Evolutionary conservation across 225 moss, liverwort and hornwort species (phyloP), one percentile per base, ranked within the genome.

Genomic region (Straminergon stramineum): DNA sequence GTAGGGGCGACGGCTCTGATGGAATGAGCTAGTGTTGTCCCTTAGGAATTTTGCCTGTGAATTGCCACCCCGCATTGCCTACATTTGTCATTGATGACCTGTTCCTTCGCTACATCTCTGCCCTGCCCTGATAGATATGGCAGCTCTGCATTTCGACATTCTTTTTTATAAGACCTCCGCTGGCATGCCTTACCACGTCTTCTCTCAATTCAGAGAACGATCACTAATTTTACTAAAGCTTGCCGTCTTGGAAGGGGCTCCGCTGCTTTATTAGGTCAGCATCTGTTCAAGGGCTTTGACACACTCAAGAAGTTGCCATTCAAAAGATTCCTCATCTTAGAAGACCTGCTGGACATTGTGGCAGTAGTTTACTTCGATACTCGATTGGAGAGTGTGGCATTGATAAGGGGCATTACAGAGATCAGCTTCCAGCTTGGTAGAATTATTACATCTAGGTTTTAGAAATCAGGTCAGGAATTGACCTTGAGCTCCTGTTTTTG

Each of bases 1-100:
- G 96, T 96, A n/a, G 98, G 98, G 51, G 98, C 96, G 5, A 96
- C 96, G 55, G 95, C 92, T n/a, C 89, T 95, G 58, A 96, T 98
- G 98, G 97, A 98, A 92, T 97, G 93, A 95, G 43, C 73, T 73
- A 16, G 73, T 16, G 43, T 73, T 73, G 43, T 84, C 64, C 43
- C 65, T 82, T 65, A 24, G 85, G 63, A 69, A 89, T 69, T 81
- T 87, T 61, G 39, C 82, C 79, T 68, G 53, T 58, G 43, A 58
- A 90, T 82, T 87, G 58, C 56, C 39, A n/a, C 23, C 83, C 18
- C 76, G 45, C 56, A 71, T 69, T 75, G 76, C 51, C 30, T 28
- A 56, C 74, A 85, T 87, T 69, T 69, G 57, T 48, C 43, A 76
- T 77, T 55, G 82, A 52, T n/a, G 79, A 60, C 68, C 86, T 84